A percentile compares a stretch with the other conserved stretches of the same genome.
phyloP scores from a whole-genome alignment of 2,329 filamentous ascomycete species.

The Penicillium crustosum region DNA sequence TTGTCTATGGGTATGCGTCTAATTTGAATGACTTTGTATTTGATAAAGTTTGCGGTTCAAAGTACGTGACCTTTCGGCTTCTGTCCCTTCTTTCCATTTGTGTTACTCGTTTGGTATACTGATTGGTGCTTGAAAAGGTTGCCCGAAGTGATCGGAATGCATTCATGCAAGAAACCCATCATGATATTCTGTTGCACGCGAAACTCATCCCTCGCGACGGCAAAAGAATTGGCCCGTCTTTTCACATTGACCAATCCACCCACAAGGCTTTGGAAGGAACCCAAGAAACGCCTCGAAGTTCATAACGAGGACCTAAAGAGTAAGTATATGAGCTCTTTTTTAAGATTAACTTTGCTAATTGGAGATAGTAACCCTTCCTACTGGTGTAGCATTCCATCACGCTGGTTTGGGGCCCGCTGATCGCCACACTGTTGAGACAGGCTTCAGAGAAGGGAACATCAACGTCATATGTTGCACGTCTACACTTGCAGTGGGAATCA shows the following conservation, averaged over 20 bases:
- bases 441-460: slow-evolving; percentile 69
- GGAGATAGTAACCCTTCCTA: slow-evolving; percentile 44
- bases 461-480: slow-evolving; percentile 84
- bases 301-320: slow-evolving; percentile 61
- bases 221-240: slow-evolving; percentile 64
- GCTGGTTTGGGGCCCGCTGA: slow-evolving; percentile 69
- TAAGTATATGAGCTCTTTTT: slow-evolving; percentile 27
- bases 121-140: slow-evolving; percentile 50
- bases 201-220: slow-evolving; percentile 67
- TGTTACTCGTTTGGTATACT: not conserved
- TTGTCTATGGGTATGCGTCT: slow-evolving; percentile 70
- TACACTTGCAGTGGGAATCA: slow-evolving; percentile 79
- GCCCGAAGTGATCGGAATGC: slow-evolving; percentile 63
- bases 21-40: slow-evolving; percentile 72
- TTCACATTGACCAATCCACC: slow-evolving; percentile 56
- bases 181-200: slow-evolving; percentile 82
- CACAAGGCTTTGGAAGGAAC: slow-evolving; percentile 64
- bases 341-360: slow-evolving; percentile 11
- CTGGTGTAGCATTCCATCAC: slow-evolving; percentile 79
- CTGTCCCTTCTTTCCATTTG: not conserved
- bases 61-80: slow-evolving; percentile 38
- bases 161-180: slow-evolving; percentile 70
- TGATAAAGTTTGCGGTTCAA: slow-evolving; percentile 66
- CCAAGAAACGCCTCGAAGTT: slow-evolving; percentile 53
- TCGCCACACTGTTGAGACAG: slow-evolving; percentile 64